Percentiles rank a stretch among this genome's conserved stretches.
Evolutionary conservation across 306 rosid species (phyloP).

Genomic region (Vigna mungo): DNA sequence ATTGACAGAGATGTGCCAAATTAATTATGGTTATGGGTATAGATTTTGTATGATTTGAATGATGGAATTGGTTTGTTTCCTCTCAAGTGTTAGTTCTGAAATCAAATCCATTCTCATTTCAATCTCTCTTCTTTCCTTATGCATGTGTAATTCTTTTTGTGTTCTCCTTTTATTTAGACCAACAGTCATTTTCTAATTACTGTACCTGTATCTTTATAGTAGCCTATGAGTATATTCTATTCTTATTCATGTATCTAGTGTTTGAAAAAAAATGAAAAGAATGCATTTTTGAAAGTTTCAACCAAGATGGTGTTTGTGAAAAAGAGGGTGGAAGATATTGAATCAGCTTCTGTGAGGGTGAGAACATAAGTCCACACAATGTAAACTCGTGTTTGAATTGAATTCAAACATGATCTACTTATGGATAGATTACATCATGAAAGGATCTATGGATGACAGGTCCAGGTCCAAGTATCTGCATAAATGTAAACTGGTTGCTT

Average conservation of each 20-base stretch:
- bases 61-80: neutral
- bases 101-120: slow-evolving; percentile 6
- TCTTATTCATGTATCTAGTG: neutral
- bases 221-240: neutral
- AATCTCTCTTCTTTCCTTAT: neutral
- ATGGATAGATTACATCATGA: neutral
- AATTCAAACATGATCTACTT: neutral
- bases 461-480: neutral
- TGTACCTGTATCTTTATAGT: neutral
- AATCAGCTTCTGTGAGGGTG: neutral
- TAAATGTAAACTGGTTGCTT: neutral
- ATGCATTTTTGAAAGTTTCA: neutral
- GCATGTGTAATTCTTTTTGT: neutral
- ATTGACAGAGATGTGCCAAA: too few species aligned
- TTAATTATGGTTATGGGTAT: too few species aligned
- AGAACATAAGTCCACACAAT: neutral
- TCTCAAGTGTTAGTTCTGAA: slow-evolving; percentile 16
- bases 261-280: neutral
- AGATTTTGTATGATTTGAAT: neutral
- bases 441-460: neutral
- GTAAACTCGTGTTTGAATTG: slow-evolving; percentile 1
- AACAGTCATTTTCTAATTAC: neutral
- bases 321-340: neutral
- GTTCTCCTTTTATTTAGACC: neutral
- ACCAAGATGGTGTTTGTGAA: neutral